Conservation (phyloP, 805 yeast species). For the Pichia rugopelliculosa region DNA sequence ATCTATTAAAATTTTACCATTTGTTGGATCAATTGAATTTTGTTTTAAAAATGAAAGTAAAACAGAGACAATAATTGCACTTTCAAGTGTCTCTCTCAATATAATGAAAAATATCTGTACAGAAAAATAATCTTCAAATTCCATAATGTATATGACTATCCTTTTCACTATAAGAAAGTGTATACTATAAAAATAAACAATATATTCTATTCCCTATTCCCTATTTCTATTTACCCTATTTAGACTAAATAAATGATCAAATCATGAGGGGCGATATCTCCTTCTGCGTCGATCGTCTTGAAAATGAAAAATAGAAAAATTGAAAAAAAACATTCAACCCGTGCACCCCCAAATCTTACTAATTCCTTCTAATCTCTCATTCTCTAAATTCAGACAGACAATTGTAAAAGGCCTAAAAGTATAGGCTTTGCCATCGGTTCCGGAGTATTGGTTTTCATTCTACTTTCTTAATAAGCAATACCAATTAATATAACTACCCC, state of each 20-base stretch:
- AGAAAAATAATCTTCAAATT: conserved; percentile 50
- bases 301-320: no score
- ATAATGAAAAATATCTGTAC: conserved; percentile 70
- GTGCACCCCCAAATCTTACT: not conserved
- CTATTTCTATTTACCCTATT: no score
- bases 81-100: conserved; percentile 66
- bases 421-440: not conserved
- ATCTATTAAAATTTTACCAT: conserved; percentile 22
- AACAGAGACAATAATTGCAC: conserved; percentile 69
- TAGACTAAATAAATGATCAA: no score
- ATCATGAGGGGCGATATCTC: no score
- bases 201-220: no score
- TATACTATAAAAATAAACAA: no score
- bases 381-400: not conserved
- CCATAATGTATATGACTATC: not conserved
- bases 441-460: not conserved
- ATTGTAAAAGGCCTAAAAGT: not conserved
- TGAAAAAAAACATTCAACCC: no score
- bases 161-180: no score
- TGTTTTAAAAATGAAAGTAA: conserved; percentile 64
- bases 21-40: conserved; percentile 32
- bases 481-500: no score
- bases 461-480: no score
- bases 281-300: no score
- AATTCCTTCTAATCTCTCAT: no score